Base-by-base conservation (phyloP, 495 filamentous ascomycete species). In the Aspergillus asperescens region DNA sequence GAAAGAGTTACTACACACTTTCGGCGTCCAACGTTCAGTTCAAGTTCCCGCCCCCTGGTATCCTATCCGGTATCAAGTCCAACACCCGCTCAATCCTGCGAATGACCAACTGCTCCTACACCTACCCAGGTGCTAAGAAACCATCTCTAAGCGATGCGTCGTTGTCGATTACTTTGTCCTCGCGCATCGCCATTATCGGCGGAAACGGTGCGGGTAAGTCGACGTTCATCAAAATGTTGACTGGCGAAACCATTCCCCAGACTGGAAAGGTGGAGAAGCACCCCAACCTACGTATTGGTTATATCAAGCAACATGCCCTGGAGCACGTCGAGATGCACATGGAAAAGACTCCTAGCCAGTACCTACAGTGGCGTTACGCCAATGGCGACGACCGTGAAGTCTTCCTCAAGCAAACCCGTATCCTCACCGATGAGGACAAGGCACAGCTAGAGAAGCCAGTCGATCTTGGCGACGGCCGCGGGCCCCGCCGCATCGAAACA, bases 241-340 rank as follows among this genome's bases (percentile, higher is more conserved):
- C 94, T n/a, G 94, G 94, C 59, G 94, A 97, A 69, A 81, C 83
- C 18, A 85, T 96, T 55, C 93, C 94, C 1, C 88, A 90, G 57
- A 64, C 66, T 20, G 94, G 94, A 40, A 89, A 82, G 69, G 92
- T 99, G 7, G 90, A 97, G 77, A 97, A 97, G 76, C 94, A 99
- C 65, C 94, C 94, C 61, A 97, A 97, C 65, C 71, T 99, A 44
- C 94, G 94, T 77, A 96, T 99, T 62, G 94, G 94, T 40, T 97
- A 97, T 77, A 96, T 97, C 78, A 96, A 96, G 76, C 94, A 99
- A 73, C 94, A 97, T 66, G 95, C 94, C 16, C 81, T 99, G 9
- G 93, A 99, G 77, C 93, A 97, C 81, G 92, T 99, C 9, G 91
- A 97, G 73, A 94, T 96, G 92, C 93, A 99, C 64, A 79, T 99